A percentile compares a stretch with the other conserved stretches of the same genome.
Conservation (phyloP, 306 rosid species). For the Inga laurina region DNA sequence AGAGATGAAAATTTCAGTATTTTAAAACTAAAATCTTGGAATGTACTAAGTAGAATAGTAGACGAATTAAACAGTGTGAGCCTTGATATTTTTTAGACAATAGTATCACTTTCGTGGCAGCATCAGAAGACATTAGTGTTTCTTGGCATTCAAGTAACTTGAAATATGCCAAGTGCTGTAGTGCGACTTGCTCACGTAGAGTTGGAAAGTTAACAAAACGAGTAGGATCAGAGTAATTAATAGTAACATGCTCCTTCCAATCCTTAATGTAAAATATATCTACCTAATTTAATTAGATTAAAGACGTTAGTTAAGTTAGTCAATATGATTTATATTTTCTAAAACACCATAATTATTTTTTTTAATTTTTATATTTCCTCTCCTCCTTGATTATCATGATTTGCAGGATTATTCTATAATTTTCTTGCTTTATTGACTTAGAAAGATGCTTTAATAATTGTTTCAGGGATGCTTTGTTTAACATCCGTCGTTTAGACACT, state of each 20-base stretch:
- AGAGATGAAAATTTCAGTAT: background rate
- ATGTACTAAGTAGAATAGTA: background rate
- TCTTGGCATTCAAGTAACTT: slow-evolving; percentile 34
- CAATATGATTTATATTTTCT: too few relatives aligned
- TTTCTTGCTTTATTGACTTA: too few relatives aligned
- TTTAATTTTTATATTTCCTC: too few relatives aligned
- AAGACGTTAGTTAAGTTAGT: too few relatives aligned
- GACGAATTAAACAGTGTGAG: background rate
- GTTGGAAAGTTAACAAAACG: slow-evolving; percentile 26
- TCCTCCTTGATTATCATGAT: too few relatives aligned
- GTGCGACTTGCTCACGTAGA: slow-evolving; percentile 27
- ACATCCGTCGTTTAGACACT: too few relatives aligned
- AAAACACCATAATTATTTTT: too few relatives aligned
- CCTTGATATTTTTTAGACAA: background rate
- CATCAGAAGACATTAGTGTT: slow-evolving; percentile 21
- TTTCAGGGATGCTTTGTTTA: too few relatives aligned
- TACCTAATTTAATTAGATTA: too few relatives aligned
- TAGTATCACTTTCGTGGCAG: background rate
- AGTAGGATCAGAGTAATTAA: background rate
- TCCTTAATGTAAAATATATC: background rate
- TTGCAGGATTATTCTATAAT: too few relatives aligned
- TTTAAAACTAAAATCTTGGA: background rate
- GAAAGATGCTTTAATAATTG: too few relatives aligned
- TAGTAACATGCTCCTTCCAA: background rate
- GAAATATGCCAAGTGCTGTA: slow-evolving; percentile 29